Conservation (phyloP, 768 basidiomycete species). For the Sarcomyxa edulis region DNA sequence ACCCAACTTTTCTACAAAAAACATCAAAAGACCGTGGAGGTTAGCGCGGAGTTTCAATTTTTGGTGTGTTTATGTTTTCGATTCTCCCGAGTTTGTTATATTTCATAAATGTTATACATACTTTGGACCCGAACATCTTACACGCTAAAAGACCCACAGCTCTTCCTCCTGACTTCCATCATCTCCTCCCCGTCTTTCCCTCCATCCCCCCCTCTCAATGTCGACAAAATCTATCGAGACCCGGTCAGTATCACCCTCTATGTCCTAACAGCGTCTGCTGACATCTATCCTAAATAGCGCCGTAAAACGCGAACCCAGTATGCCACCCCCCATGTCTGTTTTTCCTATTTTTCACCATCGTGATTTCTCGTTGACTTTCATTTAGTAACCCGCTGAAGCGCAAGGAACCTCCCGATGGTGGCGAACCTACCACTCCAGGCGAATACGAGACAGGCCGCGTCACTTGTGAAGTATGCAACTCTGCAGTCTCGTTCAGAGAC, state of each 20-base stretch:
- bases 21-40: too few species aligned
- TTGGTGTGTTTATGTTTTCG: conserved; percentile 8
- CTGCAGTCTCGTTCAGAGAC: conserved; percentile 62
- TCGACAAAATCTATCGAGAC: too few species aligned
- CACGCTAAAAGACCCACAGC: conserved; percentile 14
- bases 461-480: conserved; percentile 59
- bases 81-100: conserved; percentile 1
- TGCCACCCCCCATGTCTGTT: too few species aligned
- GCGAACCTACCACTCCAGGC: conserved; percentile 12
- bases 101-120: conserved; percentile 8
- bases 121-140: conserved; percentile 18
- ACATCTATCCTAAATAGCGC: too few species aligned
- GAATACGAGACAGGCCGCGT: conserved; percentile 68
- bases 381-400: conserved; percentile 15
- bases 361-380: background rate
- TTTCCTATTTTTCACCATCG: background rate
- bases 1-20: too few species aligned
- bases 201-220: conserved; percentile 4
- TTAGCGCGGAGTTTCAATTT: too few species aligned
- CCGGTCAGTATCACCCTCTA: too few species aligned
- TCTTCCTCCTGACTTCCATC: conserved; percentile 4
- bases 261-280: too few species aligned
- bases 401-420: conserved; percentile 19
- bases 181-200: background rate
- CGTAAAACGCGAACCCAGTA: too few species aligned